Conservation (phyloP, 306 rosid species). For the Prunus mira region DNA sequence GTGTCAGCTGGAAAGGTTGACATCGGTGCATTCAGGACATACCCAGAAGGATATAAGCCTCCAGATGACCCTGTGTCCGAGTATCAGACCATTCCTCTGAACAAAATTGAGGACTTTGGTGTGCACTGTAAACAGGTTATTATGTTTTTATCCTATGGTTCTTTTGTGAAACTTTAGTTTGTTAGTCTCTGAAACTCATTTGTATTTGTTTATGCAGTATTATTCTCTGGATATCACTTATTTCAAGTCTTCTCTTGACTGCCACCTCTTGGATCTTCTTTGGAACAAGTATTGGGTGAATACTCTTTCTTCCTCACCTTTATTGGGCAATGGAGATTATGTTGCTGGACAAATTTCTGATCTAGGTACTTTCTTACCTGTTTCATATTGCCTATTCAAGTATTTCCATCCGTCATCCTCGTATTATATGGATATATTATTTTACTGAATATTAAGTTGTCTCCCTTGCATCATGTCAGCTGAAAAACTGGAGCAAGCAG, state of each 20-base stretch:
- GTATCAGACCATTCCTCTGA: slow-evolving; percentile 92
- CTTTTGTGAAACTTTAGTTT: not conserved
- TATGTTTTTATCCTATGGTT: slow-evolving; percentile 2
- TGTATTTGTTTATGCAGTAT: slow-evolving; percentile 58
- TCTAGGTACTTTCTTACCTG: slow-evolving; percentile 53
- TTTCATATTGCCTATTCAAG: not conserved
- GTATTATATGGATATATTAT: not conserved
- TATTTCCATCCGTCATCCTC: slow-evolving; percentile 1
- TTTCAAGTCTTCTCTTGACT: slow-evolving; percentile 91
- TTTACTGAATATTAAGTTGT: slow-evolving; percentile 1
- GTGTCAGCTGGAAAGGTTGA: slow-evolving; percentile 98
- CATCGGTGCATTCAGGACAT: slow-evolving; percentile 97
- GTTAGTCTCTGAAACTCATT: slow-evolving; percentile 14
- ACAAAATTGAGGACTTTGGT: slow-evolving; percentile 97
- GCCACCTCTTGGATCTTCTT: slow-evolving; percentile 86
- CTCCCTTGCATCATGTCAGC: slow-evolving; percentile 48
- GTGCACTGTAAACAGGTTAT: slow-evolving; percentile 96
- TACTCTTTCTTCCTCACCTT: slow-evolving; percentile 88
- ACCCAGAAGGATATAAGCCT: slow-evolving; percentile 94
- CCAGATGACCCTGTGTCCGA: slow-evolving; percentile 89
- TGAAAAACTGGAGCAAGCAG: slow-evolving; percentile 94
- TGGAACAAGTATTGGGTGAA: slow-evolving; percentile 98
- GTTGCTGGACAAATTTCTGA: slow-evolving; percentile 96
- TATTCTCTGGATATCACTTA: slow-evolving; percentile 90
- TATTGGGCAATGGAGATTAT: slow-evolving; percentile 89